Conservation (phyloP, 768 basidiomycete species). For the Amanita thiersii region DNA sequence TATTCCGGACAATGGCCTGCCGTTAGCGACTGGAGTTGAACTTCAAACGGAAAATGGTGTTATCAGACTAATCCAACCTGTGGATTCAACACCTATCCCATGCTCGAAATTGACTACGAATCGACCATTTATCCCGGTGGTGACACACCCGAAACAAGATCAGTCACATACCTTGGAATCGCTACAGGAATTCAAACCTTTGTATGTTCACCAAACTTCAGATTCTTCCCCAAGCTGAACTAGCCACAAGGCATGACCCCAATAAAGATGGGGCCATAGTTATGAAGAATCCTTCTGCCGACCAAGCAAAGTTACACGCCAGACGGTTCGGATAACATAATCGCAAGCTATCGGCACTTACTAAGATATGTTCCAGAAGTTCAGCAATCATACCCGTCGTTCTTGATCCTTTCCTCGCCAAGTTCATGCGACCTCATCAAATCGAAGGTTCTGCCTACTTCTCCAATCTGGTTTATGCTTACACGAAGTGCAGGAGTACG, state of each 20-base stretch:
- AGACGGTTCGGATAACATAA: constrained; percentile 42
- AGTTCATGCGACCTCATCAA: constrained; percentile 81
- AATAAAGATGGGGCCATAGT: constrained; percentile 70
- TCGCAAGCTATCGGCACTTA: constrained; percentile 5
- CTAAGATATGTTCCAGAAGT: constrained; percentile 32
- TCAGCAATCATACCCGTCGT: constrained; percentile 73
- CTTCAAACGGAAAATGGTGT: constrained; percentile 50
- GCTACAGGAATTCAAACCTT: constrained; percentile 1
- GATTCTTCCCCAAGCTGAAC: neutral
- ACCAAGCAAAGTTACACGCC: constrained; percentile 60
- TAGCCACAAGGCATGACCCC: constrained; percentile 61
- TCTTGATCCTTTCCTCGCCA: constrained; percentile 76
- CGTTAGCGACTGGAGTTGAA: constrained; percentile 36
- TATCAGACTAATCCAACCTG: constrained; percentile 48
- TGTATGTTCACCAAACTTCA: constrained; percentile 1
- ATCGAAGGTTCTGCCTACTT: constrained; percentile 51
- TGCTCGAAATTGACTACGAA: constrained; percentile 7
- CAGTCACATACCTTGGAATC: neutral
- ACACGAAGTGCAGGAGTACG: constrained; percentile 44
- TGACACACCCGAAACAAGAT: neutral
- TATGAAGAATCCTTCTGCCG: constrained; percentile 70
- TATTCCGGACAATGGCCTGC: constrained; percentile 50
- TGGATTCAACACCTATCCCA: constrained; percentile 28
- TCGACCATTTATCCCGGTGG: constrained; percentile 38
- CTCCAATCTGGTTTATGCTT: constrained; percentile 4